Base-by-base conservation (phyloP, 768 basidiomycete genomes). In the Galerina marginata region DNA sequence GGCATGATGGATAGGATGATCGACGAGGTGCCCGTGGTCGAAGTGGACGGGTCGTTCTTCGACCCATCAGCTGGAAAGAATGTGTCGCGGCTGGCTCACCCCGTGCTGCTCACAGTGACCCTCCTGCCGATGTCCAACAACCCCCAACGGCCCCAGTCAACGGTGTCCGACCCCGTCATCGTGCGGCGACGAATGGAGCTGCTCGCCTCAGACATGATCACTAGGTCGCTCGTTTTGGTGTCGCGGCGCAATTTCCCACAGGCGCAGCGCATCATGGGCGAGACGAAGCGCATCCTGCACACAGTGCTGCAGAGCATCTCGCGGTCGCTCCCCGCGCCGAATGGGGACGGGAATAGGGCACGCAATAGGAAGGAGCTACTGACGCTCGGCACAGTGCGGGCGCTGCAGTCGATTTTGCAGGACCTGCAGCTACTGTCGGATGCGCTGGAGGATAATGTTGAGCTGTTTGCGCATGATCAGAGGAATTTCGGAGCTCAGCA, bases 1-100 rank as follows among this genome's bases (percentile, higher is more conserved):
- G 93, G 94, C 37, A 93, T 95, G 91, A 93, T 95, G 91, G 94
- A 95, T 64, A 83, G 90, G 47, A 92, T 98, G 92, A 95, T 97
- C 47, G 97, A 99, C 69, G 97, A 99, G 69, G 92, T 97, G 9
- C 97, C 96, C 1, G 92, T 98, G 9, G 86, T 96, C 51, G 96
- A 99, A 73, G 93, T 98, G 12, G 96, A 98, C 64, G 95, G 95
- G 7, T 89, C 92, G 33, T 99, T 95, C 85, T 93, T 89, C 71
- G 96, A 99, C 73, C 96, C 96, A 1, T 84, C 87, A 0, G 92
- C 90, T 6, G 81, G 82, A 44, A 93, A 95, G 74, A 87, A 90
- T 56, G 87, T 96, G 16, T 90, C 94, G 40, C 86, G 96, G 10
- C 86, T 99, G 6, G 92, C 93, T 0, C 90, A 95, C 73, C 97